These are phyloP conservation scores for Xylona heveae DNA, from an alignment of 495 filamentous ascomycete genomes.

Conservation along the genomic window DNA sequence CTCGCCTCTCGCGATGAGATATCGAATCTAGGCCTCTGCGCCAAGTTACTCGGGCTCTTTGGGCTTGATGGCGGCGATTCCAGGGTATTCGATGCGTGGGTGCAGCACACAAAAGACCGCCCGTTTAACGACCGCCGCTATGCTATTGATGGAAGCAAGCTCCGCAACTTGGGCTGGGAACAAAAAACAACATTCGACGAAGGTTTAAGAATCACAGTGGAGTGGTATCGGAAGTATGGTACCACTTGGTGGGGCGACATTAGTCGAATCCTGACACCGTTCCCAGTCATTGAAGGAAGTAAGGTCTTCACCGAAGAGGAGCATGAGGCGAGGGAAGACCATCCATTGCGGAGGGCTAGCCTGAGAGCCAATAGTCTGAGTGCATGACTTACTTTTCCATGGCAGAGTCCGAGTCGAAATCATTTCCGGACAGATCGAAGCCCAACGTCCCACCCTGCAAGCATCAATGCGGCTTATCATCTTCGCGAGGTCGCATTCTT, in stretches of 20 bases:
- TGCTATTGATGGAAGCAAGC: conserved; percentile 43
- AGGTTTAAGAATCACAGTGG: conserved; percentile 40
- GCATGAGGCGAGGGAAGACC: background rate
- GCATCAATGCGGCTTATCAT: too few species aligned
- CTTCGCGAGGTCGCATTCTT: too few species aligned
- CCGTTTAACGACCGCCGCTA: conserved; percentile 57
- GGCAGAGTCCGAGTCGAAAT: too few species aligned
- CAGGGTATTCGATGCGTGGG: conserved; percentile 1
- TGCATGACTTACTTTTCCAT: too few species aligned
- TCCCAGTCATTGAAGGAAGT: conserved; percentile 16
- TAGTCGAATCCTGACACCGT: conserved; percentile 22
- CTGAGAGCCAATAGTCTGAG: too few species aligned
- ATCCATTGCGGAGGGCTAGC: too few species aligned
- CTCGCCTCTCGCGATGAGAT: conserved; percentile 47
- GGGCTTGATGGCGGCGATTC: conserved; percentile 7
- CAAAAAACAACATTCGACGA: conserved; percentile 38
- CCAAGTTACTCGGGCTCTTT: conserved; percentile 25
- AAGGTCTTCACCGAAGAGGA: background rate
- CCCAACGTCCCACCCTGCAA: too few species aligned
- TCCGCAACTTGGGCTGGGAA: conserved; percentile 41
- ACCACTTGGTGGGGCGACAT: conserved; percentile 58
- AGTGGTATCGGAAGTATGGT: conserved; percentile 44
- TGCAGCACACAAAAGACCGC: conserved; percentile 36
- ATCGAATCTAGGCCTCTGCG: conserved; percentile 36
- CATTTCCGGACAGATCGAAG: too few species aligned